Evolutionary conservation across 2,329 filamentous ascomycete genomes (phyloP), one percentile per base, ranked within the genome.

Genomic region (Tolypocladium inflatum): DNA sequence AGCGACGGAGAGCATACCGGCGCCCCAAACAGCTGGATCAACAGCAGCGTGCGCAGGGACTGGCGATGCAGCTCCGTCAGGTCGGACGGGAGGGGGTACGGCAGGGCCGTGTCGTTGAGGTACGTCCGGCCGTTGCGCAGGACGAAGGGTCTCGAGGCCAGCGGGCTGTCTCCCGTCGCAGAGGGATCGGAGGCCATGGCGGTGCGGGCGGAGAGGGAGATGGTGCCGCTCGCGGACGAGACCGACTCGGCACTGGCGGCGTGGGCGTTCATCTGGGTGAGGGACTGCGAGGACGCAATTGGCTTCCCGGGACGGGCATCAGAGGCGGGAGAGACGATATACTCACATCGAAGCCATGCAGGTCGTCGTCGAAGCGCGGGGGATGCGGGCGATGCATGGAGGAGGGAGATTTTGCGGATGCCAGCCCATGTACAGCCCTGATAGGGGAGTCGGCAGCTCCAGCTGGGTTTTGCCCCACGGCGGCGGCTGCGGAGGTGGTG

Each of bases 81-180:
- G 74, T 97, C 93, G 74, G 89, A 88, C 43, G 93, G 93, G 2
- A 97, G 78, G n/a, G 91, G 91, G 66, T 97, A 97, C 9, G 84
- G 76, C 37, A 89, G 75, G 2, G 82, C 79, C 10, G 81, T 77
- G 67, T 96, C 90, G 68, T 88, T 85, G 62, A 95, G 82, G 73
- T 93, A 97, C 53, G 88, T 88, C 59, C 91, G 88, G 56, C 90
- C 90, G 75, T 94, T 87, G 66, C 88, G 86, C 62, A 86, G 76
- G 63, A 88, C 76, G 66, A 92, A 88, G 9, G 86, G 85, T 64
- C 76, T 77, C 23, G 71, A 57, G 65, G 70, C 54, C 52, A 57
- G 58, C 64, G 69, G 66, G 60, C 71, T 74, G 53, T 80, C 80
- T 42, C 71, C 73, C 30, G 74, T 74, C 58, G 72, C 73, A 26